These are phyloP conservation scores for Suhomyces sp. DNA, from an alignment of 805 yeast species.

Conservation along the genomic window DNA sequence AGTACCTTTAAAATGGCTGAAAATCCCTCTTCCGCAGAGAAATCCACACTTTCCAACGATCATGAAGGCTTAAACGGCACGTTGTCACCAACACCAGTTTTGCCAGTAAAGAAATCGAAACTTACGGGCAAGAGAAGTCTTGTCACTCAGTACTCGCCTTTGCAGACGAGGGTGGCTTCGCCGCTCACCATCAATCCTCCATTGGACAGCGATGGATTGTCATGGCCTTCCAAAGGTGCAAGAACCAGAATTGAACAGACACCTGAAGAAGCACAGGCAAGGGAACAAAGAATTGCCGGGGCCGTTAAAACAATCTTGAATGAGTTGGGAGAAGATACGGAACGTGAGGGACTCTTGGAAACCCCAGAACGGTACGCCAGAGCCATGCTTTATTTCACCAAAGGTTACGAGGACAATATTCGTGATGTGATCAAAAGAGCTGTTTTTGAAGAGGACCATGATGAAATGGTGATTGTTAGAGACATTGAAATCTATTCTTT, in stretches of 20 bases:
- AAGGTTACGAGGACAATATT: slow-evolving; percentile 94
- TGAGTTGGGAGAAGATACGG: slow-evolving; percentile 89
- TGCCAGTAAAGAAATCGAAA: slow-evolving; percentile 15
- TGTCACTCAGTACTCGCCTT: slow-evolving; percentile 45
- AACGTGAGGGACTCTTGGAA: slow-evolving; percentile 84
- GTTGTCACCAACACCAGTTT: slow-evolving; percentile 17
- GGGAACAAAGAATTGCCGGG: slow-evolving; percentile 75
- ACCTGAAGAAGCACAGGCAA: slow-evolving; percentile 58
- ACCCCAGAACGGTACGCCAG: slow-evolving; percentile 96
- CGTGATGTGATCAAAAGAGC: slow-evolving; percentile 91
- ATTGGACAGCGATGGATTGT: slow-evolving; percentile 83
- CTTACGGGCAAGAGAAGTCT: slow-evolving; percentile 3
- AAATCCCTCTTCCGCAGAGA: no score
- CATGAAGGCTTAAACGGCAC: slow-evolving; percentile 21
- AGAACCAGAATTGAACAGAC: slow-evolving; percentile 69
- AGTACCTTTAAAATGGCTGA: no score
- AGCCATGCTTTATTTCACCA: slow-evolving; percentile 93
- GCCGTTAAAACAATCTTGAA: slow-evolving; percentile 77
- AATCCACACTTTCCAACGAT: no score
- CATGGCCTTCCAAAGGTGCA: slow-evolving; percentile 93
- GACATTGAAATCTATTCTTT: slow-evolving; percentile 90
- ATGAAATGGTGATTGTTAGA: slow-evolving; percentile 97
- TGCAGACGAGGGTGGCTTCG: slow-evolving; percentile 74
- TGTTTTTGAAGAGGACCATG: slow-evolving; percentile 96
- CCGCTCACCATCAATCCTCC: slow-evolving; percentile 85